Base-by-base conservation (phyloP, 2,329 filamentous ascomycete species). In the Colletotrichum sp. region DNA sequence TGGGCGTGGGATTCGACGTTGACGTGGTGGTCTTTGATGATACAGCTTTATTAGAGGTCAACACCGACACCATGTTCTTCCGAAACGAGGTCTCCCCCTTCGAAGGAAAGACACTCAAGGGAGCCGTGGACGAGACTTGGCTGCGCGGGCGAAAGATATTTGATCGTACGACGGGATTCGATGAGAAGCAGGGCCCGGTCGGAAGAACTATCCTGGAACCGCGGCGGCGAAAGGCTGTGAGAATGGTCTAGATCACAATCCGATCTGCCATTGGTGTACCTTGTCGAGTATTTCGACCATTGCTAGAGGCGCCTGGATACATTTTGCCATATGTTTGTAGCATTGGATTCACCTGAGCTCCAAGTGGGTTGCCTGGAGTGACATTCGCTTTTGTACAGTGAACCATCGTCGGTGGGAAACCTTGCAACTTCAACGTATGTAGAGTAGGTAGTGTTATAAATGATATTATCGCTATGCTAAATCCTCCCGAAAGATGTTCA, bases 21-120 rank as follows among this genome's bases (percentile, higher is more conserved):
- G 96, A 98, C 82, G 90, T 98, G 60, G 96, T 95, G 80, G 93
- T 98, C 16, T 98, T 98, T 83, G 96, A 98, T 82, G 95, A 98
- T 78, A 86, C 89, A n/a, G 92, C 92, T 27, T 90, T 91, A 79
- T 99, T 96, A 90, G 90, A 92, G 28, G 93, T 98, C 65, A 87
- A 91, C 72, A 88, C 90, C 22, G 92, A 90, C 77, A 95, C 95
- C 67, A 98, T 99, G 96, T 90, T 97, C 79, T 99, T 98, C 90
- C 93, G 95, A 84, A 98, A 98, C 85, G 95, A 95, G 82, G 96
- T 95, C 87, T 95, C 93, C 71, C 95, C 96, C 0, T 98, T 97
- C 88, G 94, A 98, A 83, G 95, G 94, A 27, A 94, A 93, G 84
- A 89, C 87, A 30, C 93, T 98, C 80, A 90, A 89, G 68, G 96